phyloP scores from a whole-genome alignment of 768 basidiomycete species.

The Lactarius pseudohatsudake region DNA sequence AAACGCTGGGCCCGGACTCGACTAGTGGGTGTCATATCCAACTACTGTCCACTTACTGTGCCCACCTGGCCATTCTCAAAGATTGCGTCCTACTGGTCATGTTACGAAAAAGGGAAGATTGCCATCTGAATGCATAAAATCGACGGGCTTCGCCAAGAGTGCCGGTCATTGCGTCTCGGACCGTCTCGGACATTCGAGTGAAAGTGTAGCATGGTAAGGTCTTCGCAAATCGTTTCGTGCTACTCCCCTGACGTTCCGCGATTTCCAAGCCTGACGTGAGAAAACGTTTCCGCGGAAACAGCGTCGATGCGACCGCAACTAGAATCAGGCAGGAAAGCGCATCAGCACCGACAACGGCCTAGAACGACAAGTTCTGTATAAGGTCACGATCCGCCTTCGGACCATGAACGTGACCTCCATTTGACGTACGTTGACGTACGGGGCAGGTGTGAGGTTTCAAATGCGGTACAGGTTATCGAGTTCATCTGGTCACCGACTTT shows the following conservation, averaged over 20 bases:
- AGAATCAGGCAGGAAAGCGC: constrained; percentile 10
- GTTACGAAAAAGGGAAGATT: constrained; percentile 73
- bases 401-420: background rate
- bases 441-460: no score
- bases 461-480: no score
- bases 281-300: constrained; percentile 77
- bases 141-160: constrained; percentile 77
- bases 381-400: background rate
- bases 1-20: background rate
- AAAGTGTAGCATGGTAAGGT: constrained; percentile 81
- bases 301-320: constrained; percentile 45
- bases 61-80: constrained; percentile 73
- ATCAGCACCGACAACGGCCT: constrained; percentile 12
- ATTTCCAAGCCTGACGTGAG: constrained; percentile 72
- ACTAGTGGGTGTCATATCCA: constrained; percentile 54
- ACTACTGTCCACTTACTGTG: constrained; percentile 52
- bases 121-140: constrained; percentile 82
- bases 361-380: background rate
- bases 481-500: no score
- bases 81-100: constrained; percentile 83
- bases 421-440: background rate
- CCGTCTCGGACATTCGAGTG: constrained; percentile 65
- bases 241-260: background rate
- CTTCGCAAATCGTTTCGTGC: constrained; percentile 5
- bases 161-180: constrained; percentile 73